Percentiles rank a stretch among this genome's conserved stretches.
Conservation (phyloP, 371 early-diverging fungal genomes). For the Circinella minor region DNA sequence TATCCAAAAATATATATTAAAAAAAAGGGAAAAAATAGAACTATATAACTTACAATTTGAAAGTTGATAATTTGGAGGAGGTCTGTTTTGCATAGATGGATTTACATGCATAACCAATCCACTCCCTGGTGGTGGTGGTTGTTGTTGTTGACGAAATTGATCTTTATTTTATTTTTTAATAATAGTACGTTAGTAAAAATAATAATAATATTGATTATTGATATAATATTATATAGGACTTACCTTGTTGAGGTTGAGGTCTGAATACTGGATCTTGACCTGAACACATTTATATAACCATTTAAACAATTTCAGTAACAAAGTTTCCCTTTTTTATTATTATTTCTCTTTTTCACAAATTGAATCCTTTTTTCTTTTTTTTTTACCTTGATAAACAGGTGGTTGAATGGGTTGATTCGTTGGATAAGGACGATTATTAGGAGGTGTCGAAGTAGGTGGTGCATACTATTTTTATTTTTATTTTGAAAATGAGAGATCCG, state of each 20-base stretch:
- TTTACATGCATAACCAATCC: conserved; percentile 27
- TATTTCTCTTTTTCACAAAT: not conserved
- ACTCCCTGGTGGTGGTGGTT: not conserved
- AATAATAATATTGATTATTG: not conserved
- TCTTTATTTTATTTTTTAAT: no score
- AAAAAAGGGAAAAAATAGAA: no score
- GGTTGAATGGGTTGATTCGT: conserved; percentile 19
- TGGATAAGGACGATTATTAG: conserved; percentile 18
- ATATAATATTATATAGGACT: not conserved
- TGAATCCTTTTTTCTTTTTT: no score
- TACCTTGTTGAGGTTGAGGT: conserved; percentile 32
- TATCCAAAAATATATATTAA: no score
- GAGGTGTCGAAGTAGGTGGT: conserved; percentile 18
- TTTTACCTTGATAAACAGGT: conserved; percentile 23
- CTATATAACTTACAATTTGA: conserved; percentile 65
- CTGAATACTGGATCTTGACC: conserved; percentile 32
- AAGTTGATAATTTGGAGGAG: conserved; percentile 53
- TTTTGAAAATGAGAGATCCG: not conserved
- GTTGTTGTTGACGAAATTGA: conserved; percentile 14
- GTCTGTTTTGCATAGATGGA: conserved; percentile 34
- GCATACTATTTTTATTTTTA: conserved; percentile 17
- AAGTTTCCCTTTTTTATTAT: not conserved
- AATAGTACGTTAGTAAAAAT: not conserved
- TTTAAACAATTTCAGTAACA: not conserved
- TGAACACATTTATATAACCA: not conserved